Evolutionary conservation across 768 basidiomycete species (phyloP).

Genomic region (Peribolospora baueri): DNA sequence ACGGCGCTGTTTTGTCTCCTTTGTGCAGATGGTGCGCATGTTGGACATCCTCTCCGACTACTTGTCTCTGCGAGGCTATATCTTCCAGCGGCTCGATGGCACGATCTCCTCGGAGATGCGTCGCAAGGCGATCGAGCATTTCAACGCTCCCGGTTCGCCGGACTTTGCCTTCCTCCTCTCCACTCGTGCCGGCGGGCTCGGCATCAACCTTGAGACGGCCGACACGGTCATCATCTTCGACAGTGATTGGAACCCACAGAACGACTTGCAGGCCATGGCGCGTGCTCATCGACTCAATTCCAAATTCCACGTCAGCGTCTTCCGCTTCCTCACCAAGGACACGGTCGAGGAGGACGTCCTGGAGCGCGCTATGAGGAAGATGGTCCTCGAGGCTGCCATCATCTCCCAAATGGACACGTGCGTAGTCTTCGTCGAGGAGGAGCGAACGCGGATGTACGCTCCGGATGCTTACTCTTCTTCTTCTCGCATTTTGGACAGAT

Average conservation of each 20-base stretch:
- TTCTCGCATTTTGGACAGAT: background rate
- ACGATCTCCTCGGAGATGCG: constrained; percentile 68
- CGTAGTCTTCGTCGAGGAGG: background rate
- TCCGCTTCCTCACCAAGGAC: constrained; percentile 94
- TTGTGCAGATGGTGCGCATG: constrained; percentile 74
- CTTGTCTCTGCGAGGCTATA: constrained; percentile 67
- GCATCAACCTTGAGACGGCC: constrained; percentile 96
- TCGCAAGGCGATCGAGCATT: constrained; percentile 90
- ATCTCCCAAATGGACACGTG: background rate
- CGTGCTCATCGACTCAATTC: constrained; percentile 97
- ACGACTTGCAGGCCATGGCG: constrained; percentile 97
- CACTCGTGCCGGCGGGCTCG: constrained; percentile 87
- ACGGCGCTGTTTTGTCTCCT: too few relatives aligned
- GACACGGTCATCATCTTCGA: constrained; percentile 98
- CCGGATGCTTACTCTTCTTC: background rate
- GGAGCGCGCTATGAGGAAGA: constrained; percentile 80
- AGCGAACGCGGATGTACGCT: background rate
- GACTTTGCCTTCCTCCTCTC: constrained; percentile 95
- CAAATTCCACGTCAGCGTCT: constrained; percentile 94
- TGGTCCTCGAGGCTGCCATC: constrained; percentile 93
- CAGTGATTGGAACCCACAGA: constrained; percentile 33
- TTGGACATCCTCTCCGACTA: constrained; percentile 96
- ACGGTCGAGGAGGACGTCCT: constrained; percentile 98
- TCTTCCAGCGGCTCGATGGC: constrained; percentile 83
- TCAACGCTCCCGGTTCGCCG: constrained; percentile 72